Evolutionary conservation across 2,329 filamentous ascomycete species (phyloP), one percentile per base, ranked within the genome.

Genomic region (Parastagonospora avenae): DNA sequence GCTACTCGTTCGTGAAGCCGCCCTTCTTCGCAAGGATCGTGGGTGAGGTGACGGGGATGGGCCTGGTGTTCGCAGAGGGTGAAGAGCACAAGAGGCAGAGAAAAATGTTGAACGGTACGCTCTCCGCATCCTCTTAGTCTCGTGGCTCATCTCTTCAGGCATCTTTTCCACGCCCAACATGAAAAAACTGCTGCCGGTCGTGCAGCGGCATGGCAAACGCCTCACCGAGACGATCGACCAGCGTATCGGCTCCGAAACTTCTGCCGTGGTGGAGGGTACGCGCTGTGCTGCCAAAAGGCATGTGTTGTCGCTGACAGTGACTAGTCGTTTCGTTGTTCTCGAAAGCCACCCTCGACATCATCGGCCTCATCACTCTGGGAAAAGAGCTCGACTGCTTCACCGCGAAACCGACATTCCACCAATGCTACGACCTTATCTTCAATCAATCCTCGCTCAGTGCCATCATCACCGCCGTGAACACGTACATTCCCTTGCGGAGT

Each of bases 331-430:
- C 46, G 6, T 31, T 53, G 9, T 48, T 55, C 32, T 53, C 55
- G 5, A 53, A 56, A 48, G 52, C 45, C 4, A 57, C 58, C 2
- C 64, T 78, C n/a, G 67, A 72, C 12, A 51, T 60, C 1, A 59
- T 76, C 41, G 60, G 58, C 50, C 33, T 60, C 42, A 55, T 62
- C 48, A 61, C 64, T 57, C 55, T 70, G 58, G 42, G 71, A 56
- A 54, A 74, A 62, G 46, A 62, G 24, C 55, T 66, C 62, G 71
- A 38, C 24, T 52, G 43, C 24, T 50, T 60, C 39, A 38, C n/a
- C 48, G 12, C 42, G 28, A 37, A 45, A 43, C 48, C 46, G 5
- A 45, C 41, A 28, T 63, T 67, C 38, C 44, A 55, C 14, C 52
- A 59, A 42, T 52, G 51, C 46, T 68, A 66, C 37, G 35, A 57